These are phyloP conservation scores for Patellifolia procumbens DNA, from an alignment of 179 eudicot species.

Conservation along the genomic window DNA sequence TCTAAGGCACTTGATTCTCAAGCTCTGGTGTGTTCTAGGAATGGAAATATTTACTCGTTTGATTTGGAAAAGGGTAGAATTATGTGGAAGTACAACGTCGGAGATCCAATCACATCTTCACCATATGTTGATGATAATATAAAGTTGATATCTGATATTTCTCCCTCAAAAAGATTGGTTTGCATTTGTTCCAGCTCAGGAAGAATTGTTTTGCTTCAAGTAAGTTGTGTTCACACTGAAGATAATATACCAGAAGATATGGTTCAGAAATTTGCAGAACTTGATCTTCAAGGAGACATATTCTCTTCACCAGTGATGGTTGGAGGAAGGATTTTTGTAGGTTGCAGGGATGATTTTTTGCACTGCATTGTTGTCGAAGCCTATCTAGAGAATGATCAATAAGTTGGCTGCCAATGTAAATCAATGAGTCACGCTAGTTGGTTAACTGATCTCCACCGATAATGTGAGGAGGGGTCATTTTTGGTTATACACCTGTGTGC, in stretches of 20 bases:
- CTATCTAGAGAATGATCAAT: conserved; percentile 16
- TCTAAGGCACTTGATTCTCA: conserved; percentile 53
- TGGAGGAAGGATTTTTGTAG: conserved; percentile 81
- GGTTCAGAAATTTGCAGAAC: conserved; percentile 57
- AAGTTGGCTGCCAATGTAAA: background rate
- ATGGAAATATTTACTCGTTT: conserved; percentile 69
- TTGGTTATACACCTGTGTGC: too few relatives aligned
- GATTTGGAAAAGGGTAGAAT: conserved; percentile 57
- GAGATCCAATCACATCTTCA: conserved; percentile 78
- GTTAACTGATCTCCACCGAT: too few relatives aligned
- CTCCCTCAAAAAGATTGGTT: conserved; percentile 55
- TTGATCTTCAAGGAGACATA: conserved; percentile 68
- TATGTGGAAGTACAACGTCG: conserved; percentile 63
- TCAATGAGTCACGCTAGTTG: too few relatives aligned
- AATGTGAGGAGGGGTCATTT: too few relatives aligned
- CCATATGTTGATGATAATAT: conserved; percentile 78
- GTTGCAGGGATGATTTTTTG: conserved; percentile 88
- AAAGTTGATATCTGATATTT: conserved; percentile 38
- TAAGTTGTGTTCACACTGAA: conserved; percentile 24
- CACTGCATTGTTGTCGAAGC: conserved; percentile 53
- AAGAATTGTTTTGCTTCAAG: conserved; percentile 49
- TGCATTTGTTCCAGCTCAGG: conserved; percentile 81
- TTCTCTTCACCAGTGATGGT: conserved; percentile 93
- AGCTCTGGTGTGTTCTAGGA: conserved; percentile 76
- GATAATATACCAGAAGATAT: conserved; percentile 4